Conservation (phyloP, 345 rosid species). For the Nephelium lappaceum region DNA sequence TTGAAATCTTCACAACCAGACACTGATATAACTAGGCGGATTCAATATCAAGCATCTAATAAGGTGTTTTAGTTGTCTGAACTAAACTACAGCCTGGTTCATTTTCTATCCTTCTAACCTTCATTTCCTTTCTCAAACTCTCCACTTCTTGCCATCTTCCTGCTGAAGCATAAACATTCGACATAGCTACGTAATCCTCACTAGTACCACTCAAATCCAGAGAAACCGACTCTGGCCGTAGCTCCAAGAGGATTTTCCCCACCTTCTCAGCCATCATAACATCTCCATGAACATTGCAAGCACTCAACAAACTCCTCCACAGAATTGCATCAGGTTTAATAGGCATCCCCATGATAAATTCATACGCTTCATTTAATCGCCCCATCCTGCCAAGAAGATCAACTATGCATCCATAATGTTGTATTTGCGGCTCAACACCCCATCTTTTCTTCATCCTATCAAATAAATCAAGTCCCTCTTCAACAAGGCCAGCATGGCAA, state of each 20-base stretch:
- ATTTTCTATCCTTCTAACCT: conserved; percentile 28
- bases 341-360: conserved; percentile 47
- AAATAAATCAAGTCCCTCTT: conserved; percentile 58
- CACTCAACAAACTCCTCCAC: conserved; percentile 55
- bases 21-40: not conserved
- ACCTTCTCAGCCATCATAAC: conserved; percentile 47
- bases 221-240: conserved; percentile 22
- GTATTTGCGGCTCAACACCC: conserved; percentile 36
- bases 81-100: conserved; percentile 28
- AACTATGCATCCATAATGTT: conserved; percentile 56
- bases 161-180: conserved; percentile 59
- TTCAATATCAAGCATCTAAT: not conserved
- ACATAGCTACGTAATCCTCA: conserved; percentile 59
- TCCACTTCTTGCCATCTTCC: conserved; percentile 59
- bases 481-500: conserved; percentile 54
- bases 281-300: conserved; percentile 55
- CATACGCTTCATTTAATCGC: conserved; percentile 48
- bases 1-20: not conserved
- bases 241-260: conserved; percentile 43
- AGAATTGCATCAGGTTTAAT: conserved; percentile 44
- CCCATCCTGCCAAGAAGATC: conserved; percentile 65
- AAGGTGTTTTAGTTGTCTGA: conserved; percentile 1
- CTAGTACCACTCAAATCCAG: conserved; percentile 21
- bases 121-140: conserved; percentile 44
- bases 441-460: conserved; percentile 37